Conservation (phyloP, 768 basidiomycete genomes). For the Phlebiopsis flavidoalba region DNA sequence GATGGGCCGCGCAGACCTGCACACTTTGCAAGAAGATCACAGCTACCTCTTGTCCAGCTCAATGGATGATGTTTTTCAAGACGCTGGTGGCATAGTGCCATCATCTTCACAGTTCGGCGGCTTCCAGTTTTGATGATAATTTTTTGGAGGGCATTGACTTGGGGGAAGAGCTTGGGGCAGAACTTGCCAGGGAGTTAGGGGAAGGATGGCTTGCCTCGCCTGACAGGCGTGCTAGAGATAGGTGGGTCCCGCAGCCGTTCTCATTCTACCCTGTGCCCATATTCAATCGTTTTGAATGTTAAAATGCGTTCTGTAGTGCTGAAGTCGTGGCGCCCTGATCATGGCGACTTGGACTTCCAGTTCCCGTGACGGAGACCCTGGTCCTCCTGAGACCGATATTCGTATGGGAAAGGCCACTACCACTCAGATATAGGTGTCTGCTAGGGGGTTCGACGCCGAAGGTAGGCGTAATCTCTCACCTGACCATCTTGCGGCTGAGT, state of each 20-base stretch:
- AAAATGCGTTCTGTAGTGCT: neutral
- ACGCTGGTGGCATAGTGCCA: conserved; percentile 27
- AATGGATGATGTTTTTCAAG: conserved; percentile 53
- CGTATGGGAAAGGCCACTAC: neutral
- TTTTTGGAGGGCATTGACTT: conserved; percentile 56
- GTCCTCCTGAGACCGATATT: neutral
- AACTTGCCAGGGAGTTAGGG: conserved; percentile 70
- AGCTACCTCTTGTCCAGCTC: conserved; percentile 63
- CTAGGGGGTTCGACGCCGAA: neutral
- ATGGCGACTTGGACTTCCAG: neutral
- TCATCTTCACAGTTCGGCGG: conserved; percentile 54
- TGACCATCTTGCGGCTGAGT: no score
- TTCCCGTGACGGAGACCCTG: neutral
- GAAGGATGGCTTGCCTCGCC: conserved; percentile 52
- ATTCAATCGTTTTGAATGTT: neutral
- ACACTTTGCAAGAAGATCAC: conserved; percentile 70
- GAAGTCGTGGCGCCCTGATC: neutral
- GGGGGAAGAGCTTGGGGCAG: conserved; percentile 62
- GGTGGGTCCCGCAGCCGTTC: neutral
- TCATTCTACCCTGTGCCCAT: no score
- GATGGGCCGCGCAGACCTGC: conserved; percentile 42
- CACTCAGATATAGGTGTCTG: neutral
- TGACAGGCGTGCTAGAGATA: neutral
- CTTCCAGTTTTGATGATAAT: conserved; percentile 43
- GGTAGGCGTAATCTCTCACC: neutral